Percentiles rank a stretch among this genome's conserved stretches.
Conservation (phyloP, 371 early-diverging fungal genomes). For the Saksenaea vasiformis region DNA sequence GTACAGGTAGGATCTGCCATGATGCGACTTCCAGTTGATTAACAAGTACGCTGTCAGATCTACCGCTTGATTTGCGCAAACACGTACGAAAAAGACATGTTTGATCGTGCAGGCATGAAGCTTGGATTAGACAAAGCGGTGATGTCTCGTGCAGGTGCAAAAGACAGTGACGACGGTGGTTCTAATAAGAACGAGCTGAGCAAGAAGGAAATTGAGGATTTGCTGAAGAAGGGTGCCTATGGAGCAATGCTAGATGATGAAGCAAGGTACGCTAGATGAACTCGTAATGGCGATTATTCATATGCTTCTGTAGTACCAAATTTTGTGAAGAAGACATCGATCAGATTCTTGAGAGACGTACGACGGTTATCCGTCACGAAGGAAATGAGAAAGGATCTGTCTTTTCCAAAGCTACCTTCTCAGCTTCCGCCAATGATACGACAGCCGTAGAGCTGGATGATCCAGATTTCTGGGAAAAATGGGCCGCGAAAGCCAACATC, state of each 20-base stretch:
- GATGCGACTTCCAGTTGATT: neutral
- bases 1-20: slow-evolving; percentile 56
- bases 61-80: slow-evolving; percentile 89
- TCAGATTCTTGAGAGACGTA: slow-evolving; percentile 89
- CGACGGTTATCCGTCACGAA: slow-evolving; percentile 86
- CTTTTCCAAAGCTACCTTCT: slow-evolving; percentile 94
- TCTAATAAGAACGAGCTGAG: slow-evolving; percentile 51
- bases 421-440: slow-evolving; percentile 56
- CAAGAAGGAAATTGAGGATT: slow-evolving; percentile 87
- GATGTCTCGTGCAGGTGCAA: slow-evolving; percentile 61
- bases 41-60: slow-evolving; percentile 28
- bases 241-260: slow-evolving; percentile 90
- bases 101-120: slow-evolving; percentile 94
- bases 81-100: slow-evolving; percentile 96
- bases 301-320: slow-evolving; percentile 46
- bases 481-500: slow-evolving; percentile 82
- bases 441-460: slow-evolving; percentile 85
- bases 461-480: slow-evolving; percentile 98
- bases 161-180: slow-evolving; percentile 28
- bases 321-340: slow-evolving; percentile 98
- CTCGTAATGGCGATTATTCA: neutral
- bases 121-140: slow-evolving; percentile 92
- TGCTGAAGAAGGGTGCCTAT: slow-evolving; percentile 91
- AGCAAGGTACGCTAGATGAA: slow-evolving; percentile 39
- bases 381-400: slow-evolving; percentile 77